Percentiles rank a stretch among this genome's conserved stretches.
These are phyloP conservation scores for Lagenidium giganteum DNA, from an alignment of 352 stramenopile genomes.

Conservation along the genomic window DNA sequence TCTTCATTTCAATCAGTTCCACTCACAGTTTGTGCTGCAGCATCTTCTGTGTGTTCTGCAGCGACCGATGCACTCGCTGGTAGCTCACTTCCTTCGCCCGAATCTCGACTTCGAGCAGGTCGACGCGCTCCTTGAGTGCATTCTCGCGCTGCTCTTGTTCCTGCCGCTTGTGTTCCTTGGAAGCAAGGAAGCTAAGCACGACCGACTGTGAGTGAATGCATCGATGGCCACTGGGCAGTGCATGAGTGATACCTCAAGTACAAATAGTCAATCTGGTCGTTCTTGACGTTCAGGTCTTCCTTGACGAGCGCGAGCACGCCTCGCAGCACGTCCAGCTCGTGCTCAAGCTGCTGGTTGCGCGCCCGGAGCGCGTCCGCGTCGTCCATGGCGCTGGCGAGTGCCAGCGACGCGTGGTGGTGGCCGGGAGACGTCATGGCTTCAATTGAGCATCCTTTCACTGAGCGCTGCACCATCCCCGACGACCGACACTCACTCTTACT, in stretches of 20 bases:
- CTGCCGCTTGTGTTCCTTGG: slow-evolving; percentile 16
- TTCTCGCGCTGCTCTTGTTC: slow-evolving; percentile 17
- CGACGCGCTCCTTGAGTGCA: slow-evolving; percentile 10
- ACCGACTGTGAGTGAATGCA: not conserved
- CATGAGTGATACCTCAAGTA: slow-evolving; percentile 16
- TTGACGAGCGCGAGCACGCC: slow-evolving; percentile 23
- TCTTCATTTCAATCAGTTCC: too few species aligned
- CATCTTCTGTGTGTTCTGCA: slow-evolving; percentile 5
- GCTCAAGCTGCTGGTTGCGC: slow-evolving; percentile 9
- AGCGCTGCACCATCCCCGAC: too few species aligned
- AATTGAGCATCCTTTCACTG: too few species aligned
- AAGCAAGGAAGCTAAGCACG: slow-evolving; percentile 12
- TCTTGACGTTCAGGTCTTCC: slow-evolving; percentile 28
- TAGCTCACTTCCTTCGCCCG: slow-evolving; percentile 6
- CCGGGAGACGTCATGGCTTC: too few species aligned
- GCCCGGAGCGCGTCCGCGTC: not conserved
- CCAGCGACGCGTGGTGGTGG: too few species aligned
- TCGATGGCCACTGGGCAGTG: not conserved
- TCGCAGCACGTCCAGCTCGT: slow-evolving; percentile 22
- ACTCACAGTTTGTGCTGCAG: not conserved
- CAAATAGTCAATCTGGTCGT: slow-evolving; percentile 27
- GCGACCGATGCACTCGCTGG: slow-evolving; percentile 8
- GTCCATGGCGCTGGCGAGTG: not conserved
- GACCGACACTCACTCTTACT: too few species aligned
- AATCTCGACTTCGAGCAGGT: slow-evolving; percentile 14